Conservation (phyloP, 2,329 filamentous ascomycete species). For the Cercospora nicotianae region DNA sequence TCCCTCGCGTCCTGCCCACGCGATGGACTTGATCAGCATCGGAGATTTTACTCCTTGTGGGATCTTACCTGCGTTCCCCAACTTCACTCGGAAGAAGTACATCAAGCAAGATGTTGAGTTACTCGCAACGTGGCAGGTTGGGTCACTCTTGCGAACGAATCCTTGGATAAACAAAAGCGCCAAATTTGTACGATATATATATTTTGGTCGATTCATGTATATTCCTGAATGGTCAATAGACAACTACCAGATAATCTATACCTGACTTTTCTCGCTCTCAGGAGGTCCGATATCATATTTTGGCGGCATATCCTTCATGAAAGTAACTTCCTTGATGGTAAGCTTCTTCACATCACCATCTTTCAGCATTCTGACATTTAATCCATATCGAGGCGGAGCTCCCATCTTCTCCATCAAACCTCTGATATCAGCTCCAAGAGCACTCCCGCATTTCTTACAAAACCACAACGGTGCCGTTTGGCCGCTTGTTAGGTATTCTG, state of each 20-base stretch:
- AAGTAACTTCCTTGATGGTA: slow-evolving; percentile 18
- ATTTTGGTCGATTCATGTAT: neutral
- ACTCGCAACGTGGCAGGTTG: neutral
- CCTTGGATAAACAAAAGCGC: neutral
- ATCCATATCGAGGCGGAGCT: slow-evolving; percentile 15
- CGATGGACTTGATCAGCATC: neutral
- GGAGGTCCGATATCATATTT: slow-evolving; percentile 20
- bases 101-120: neutral
- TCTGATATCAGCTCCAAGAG: slow-evolving; percentile 28
- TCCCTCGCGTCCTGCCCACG: neutral
- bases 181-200: neutral
- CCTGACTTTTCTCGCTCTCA: neutral
- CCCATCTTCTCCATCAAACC: slow-evolving; percentile 16
- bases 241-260: neutral
- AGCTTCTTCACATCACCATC: slow-evolving; percentile 27
- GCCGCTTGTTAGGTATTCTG: slow-evolving; percentile 24
- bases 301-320: slow-evolving; percentile 27
- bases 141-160: neutral
- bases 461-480: slow-evolving; percentile 30
- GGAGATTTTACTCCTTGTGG: neutral
- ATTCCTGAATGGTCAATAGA: neutral
- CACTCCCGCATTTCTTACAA: slow-evolving; percentile 29
- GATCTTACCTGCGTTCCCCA: neutral
- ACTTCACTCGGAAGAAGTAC: neutral
- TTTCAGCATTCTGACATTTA: slow-evolving; percentile 35